Base-by-base conservation (phyloP, 192 early-diverging fungal genomes). In the Cetraspora pellucida region DNA sequence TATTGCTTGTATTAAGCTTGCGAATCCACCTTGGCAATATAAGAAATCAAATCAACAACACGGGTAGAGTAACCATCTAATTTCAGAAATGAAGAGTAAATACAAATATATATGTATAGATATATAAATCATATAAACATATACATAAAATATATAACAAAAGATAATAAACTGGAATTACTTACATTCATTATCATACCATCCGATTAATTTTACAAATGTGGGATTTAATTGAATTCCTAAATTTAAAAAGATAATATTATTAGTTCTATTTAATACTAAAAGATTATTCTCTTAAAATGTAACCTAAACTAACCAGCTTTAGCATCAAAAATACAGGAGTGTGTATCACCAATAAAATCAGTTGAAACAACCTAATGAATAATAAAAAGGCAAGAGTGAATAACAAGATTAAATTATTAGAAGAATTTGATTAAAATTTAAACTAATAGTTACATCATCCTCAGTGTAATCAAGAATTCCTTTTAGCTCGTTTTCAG, bases 201-300 rank as follows among this genome's bases (percentile, higher is more conserved):
- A 97, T 47, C 95, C 90, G 64, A 98, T 87, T 28, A 98, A 79
- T 93, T 99, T 99, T 89, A 98, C 94, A 86, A 98, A 99, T 81
- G 89, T 92, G 79, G 94, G 89, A 84, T 92, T 96, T 74, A 99
- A 87, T 43, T 93, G 89, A 79, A 99, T 98, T 78, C 71, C 71
- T 72, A 58, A 25, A 37, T n/a, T n/a, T 57, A 72, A 17, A 55
- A 58, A 43, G 37, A 37, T 37, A 37, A n/a, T n/a, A n/a, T n/a
- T 1, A 44, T n/a, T 54, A 19, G 57, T 37, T 37, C 57, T n/a
- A n/a, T n/a, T 23, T 25, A 58, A 58, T 19, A 31, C 13, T 11
- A 21, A 16, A 5, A 31, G 28, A 7, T 30, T 45, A 37, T 37
- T 31, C 57, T 44, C 21, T 57, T 27, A 14, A 58, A 16, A 45